These are phyloP conservation scores for Tricladium varicosporioides DNA, from an alignment of 2,329 filamentous ascomycete genomes.

Conservation along the genomic window DNA sequence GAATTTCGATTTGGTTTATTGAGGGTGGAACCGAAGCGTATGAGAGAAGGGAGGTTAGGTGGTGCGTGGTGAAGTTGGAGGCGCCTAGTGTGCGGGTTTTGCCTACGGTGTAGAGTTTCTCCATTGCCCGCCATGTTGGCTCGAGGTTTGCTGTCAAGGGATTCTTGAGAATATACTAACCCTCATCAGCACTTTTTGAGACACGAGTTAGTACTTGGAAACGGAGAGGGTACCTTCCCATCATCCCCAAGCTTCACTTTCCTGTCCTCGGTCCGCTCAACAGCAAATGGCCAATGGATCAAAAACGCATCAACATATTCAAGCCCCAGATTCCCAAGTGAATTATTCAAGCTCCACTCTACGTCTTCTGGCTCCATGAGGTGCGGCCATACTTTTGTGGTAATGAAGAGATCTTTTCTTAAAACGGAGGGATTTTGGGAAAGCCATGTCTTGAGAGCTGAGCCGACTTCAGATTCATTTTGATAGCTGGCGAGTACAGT, in stretches of 20 bases:
- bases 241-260: conserved; percentile 50
- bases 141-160: conserved; percentile 62
- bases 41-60: conserved; percentile 50
- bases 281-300: conserved; percentile 77
- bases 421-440: conserved; percentile 55
- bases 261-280: conserved; percentile 75
- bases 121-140: conserved; percentile 71
- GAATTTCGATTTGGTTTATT: conserved; percentile 63
- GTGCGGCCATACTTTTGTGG: conserved; percentile 49
- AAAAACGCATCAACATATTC: conserved; percentile 81
- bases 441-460: conserved; percentile 72
- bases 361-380: conserved; percentile 62
- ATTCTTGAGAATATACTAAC: conserved; percentile 58
- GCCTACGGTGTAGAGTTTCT: conserved; percentile 58
- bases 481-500: conserved; percentile 47
- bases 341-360: conserved; percentile 68
- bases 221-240: conserved; percentile 42
- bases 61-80: conserved; percentile 54
- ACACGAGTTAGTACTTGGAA: not conserved
- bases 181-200: conserved; percentile 5
- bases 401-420: conserved; percentile 37
- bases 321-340: conserved; percentile 67
- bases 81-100: conserved; percentile 59
- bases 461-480: conserved; percentile 80
- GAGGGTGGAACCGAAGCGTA: conserved; percentile 47